Evolutionary conservation across 2,329 filamentous ascomycete genomes (phyloP), one percentile per base, ranked within the genome.

Genomic region (Colletotrichum echinochloae): DNA sequence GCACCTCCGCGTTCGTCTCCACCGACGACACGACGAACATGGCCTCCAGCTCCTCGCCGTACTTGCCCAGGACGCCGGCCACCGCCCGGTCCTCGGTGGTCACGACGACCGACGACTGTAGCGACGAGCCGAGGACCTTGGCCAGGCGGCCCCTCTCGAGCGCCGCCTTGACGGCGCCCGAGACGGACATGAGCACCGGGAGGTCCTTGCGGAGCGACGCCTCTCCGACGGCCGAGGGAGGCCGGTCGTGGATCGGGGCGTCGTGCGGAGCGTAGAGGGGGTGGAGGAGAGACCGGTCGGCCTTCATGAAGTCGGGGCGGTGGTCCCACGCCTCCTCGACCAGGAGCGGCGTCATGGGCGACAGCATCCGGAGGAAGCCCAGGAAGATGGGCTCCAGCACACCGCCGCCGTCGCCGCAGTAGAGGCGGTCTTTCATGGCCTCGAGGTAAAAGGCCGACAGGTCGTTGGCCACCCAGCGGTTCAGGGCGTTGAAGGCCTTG

Each of bases 401-500:
- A 56, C 92, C 91, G 18, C 88, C 86, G 18, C 88, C 88, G 71
- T 91, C 88, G 37, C 92, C 93, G 55, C 95, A 96, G 83, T 99
- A 99, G 1, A 98, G 85, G 3, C 94, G 87, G 77, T 99, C 96
- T 81, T 99, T 99, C 75, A 95, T 86, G 0, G 93, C 90, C 80
- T 99, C 96, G 67, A 99, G 89, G 79, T 98, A 99, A 80, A 98
- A 97, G 0, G 95, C 92, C 0, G 94, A 98, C 30, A 99, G 86
- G 74, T 98, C 93, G 30, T 87, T 90, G 65, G 90, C 90, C 70
- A 97, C 87, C 91, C 95, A 98, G 73, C 89, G 88, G 80, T 95
- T 97, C 73, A 98, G 86, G 5, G 87, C 82, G 70, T 86, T 89
- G 7, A 94, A 84, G 16, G 88, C 95, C 80, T 90, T 92, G 86